A percentile compares a stretch with the other conserved stretches of the same genome.
Evolutionary conservation across 2,329 filamentous ascomycete species (phyloP).

Genomic region (Myotisia sp.): DNA sequence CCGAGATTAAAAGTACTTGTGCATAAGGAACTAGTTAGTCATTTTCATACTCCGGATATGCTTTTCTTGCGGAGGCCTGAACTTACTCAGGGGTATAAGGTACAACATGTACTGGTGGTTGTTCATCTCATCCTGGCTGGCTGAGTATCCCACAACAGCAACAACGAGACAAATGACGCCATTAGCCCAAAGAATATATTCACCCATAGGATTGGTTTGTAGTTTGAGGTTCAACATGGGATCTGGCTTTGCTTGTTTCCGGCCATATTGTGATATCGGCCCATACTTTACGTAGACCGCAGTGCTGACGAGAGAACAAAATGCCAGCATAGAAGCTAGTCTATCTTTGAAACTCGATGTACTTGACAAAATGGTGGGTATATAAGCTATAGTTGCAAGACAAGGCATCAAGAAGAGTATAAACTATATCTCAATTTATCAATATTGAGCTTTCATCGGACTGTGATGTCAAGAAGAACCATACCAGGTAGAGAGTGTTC

Average conservation of each 20-base stretch:
- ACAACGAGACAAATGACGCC: slow-evolving; percentile 20
- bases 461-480: background rate
- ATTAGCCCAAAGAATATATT: slow-evolving; percentile 19
- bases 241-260: slow-evolving; percentile 19
- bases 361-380: slow-evolving; percentile 7
- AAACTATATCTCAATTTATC: slow-evolving; percentile 15
- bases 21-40: slow-evolving; percentile 4
- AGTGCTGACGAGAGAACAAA: slow-evolving; percentile 25
- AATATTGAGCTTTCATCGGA: background rate
- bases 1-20: slow-evolving; percentile 24
- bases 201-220: slow-evolving; percentile 12
- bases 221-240: slow-evolving; percentile 13
- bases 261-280: slow-evolving; percentile 16
- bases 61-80: background rate
- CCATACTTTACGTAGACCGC: slow-evolving; percentile 25
- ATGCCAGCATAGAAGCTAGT: slow-evolving; percentile 18
- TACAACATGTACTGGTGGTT: slow-evolving; percentile 19
- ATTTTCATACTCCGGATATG: too few species aligned
- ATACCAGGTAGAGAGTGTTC: slow-evolving; percentile 30
- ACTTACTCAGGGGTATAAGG: slow-evolving; percentile 27
- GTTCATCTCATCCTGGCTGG: slow-evolving; percentile 8
- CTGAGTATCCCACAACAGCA: slow-evolving; percentile 16
- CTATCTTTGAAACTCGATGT: slow-evolving; percentile 12
- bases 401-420: slow-evolving; percentile 27
- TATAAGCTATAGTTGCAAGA: background rate